Percentiles rank a stretch among this genome's conserved stretches.
Evolutionary conservation across 2,329 filamentous ascomycete species (phyloP).

Genomic region (Pleomassaria siparia): DNA sequence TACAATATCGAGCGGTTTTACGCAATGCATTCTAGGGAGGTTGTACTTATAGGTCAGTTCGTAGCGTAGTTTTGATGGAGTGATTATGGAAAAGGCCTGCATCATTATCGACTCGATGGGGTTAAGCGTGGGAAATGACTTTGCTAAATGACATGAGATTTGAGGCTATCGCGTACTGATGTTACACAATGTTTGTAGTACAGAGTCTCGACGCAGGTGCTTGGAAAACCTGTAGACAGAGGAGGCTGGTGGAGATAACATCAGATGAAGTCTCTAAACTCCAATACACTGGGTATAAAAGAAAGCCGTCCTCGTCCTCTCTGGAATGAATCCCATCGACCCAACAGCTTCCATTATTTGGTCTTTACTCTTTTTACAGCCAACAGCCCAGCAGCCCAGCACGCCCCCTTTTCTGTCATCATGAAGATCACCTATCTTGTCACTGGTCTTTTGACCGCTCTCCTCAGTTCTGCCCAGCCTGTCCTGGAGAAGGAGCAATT

Average conservation of each 20-base stretch:
- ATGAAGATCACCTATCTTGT: slow-evolving; percentile 1
- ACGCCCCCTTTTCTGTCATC: neutral
- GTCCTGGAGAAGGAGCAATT: neutral
- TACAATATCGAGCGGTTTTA: too few relatives aligned
- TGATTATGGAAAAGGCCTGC: too few relatives aligned
- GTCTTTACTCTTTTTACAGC: neutral
- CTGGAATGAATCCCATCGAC: neutral
- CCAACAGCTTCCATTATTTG: neutral
- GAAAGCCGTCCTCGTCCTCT: neutral
- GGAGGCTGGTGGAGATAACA: neutral
- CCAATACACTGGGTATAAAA: neutral
- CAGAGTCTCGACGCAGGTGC: neutral
- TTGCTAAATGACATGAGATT: too few relatives aligned
- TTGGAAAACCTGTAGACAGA: neutral
- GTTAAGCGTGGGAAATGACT: too few relatives aligned
- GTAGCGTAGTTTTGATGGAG: too few relatives aligned
- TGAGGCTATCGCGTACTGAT: neutral
- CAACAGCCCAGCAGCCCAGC: neutral
- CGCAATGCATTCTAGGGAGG: too few relatives aligned
- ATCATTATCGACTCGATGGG: too few relatives aligned
- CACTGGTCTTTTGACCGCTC: neutral
- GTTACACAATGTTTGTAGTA: neutral
- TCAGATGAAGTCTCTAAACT: neutral
- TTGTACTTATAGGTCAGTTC: too few relatives aligned
- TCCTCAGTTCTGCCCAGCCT: neutral